Conservation (phyloP, 2,329 filamentous ascomycete species). For the Zymoseptoria crescenta region DNA sequence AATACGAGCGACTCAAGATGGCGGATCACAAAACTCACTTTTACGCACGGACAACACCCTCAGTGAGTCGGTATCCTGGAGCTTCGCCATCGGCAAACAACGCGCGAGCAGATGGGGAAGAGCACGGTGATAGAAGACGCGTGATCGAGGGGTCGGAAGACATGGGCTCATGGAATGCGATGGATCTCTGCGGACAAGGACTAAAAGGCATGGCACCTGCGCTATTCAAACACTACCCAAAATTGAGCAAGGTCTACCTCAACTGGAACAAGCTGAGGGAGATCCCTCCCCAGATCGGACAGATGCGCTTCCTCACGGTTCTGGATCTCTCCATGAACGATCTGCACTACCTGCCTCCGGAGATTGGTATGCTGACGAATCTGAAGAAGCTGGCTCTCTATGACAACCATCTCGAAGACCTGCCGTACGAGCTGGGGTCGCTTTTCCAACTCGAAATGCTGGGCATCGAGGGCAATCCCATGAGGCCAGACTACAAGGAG, state of each 20-base stretch:
- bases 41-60: constrained; percentile 60
- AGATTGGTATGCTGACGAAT: constrained; percentile 95
- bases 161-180: constrained; percentile 69
- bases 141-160: constrained; percentile 50
- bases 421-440: constrained; percentile 83
- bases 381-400: constrained; percentile 79
- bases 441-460: constrained; percentile 82
- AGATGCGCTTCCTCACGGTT: constrained; percentile 70
- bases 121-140: constrained; percentile 56
- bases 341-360: constrained; percentile 70
- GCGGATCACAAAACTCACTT: constrained; percentile 48
- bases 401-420: constrained; percentile 75
- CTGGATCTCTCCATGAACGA: constrained; percentile 88
- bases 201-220: constrained; percentile 71
- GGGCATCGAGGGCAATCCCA: constrained; percentile 84
- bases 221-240: constrained; percentile 73
- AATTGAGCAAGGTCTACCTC: constrained; percentile 85
- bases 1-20: constrained; percentile 24
- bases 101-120: constrained; percentile 43
- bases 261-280: constrained; percentile 82
- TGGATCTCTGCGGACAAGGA: constrained; percentile 95
- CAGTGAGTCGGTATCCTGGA: constrained; percentile 22
- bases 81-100: constrained; percentile 31
- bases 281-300: constrained; percentile 74
- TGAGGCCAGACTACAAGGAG: constrained; percentile 64